phyloP scores from a whole-genome alignment of 148 eudicot species.

The Beta vulgaris region DNA sequence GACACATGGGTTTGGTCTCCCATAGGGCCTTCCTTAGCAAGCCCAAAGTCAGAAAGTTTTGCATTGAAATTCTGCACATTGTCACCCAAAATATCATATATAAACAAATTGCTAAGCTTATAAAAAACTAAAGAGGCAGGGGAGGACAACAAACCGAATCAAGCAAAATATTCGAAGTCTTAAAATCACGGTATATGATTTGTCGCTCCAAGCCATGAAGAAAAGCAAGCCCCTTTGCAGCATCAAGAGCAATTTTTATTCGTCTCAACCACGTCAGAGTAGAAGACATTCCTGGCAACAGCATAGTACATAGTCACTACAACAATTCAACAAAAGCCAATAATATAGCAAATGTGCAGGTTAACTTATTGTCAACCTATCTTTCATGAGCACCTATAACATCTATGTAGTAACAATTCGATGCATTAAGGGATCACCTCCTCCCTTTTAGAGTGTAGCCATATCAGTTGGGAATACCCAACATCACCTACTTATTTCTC shows the following conservation, averaged over 20 bases:
- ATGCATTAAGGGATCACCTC: no score
- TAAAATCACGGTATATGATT: conserved; percentile 80
- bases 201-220: conserved; percentile 70
- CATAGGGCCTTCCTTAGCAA: conserved; percentile 84
- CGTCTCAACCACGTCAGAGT: conserved; percentile 80
- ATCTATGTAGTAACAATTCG: no score
- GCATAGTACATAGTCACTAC: conserved; percentile 7
- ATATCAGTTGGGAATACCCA: no score
- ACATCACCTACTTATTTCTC: no score
- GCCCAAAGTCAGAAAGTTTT: conserved; percentile 89
- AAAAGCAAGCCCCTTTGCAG: conserved; percentile 82
- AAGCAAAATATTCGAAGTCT: conserved; percentile 81
- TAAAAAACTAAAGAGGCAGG: background rate
- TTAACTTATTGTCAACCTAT: no score
- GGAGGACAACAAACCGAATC: conserved; percentile 52
- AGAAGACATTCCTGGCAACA: conserved; percentile 54
- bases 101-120: no score
- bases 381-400: no score
- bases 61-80: conserved; percentile 69
- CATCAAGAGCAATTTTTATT: conserved; percentile 76
- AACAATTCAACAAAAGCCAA: no score
- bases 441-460: no score
- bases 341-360: no score
- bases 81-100: conserved; percentile 13
- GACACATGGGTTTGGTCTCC: conserved; percentile 88